Percentiles rank a stretch among this genome's conserved stretches.
Evolutionary conservation across 495 filamentous ascomycete species (phyloP).

Genomic region (Penicillium manginii): DNA sequence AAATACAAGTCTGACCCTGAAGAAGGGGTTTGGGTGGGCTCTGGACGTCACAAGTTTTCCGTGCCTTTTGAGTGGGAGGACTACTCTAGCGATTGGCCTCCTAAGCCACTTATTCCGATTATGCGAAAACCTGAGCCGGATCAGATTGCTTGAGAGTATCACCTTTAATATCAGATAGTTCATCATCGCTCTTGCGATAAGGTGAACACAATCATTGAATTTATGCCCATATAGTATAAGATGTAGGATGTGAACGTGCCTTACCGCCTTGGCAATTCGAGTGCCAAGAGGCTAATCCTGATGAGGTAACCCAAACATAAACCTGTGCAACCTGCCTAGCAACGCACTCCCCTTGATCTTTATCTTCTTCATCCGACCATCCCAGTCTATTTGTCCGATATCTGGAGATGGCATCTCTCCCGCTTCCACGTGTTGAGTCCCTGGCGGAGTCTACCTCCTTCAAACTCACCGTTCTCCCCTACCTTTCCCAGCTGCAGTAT

Average conservation of each 20-base stretch:
- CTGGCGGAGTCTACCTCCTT: slow-evolving; percentile 75
- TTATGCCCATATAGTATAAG: neutral
- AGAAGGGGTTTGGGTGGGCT: neutral
- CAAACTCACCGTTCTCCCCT: slow-evolving; percentile 70
- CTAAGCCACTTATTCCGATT: neutral
- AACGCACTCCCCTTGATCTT: slow-evolving; percentile 7
- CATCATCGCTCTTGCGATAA: too few species aligned
- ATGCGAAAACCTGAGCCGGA: slow-evolving; percentile 1
- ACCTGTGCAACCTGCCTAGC: slow-evolving; percentile 6
- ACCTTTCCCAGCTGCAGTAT: slow-evolving; percentile 74
- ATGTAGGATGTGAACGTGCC: too few species aligned
- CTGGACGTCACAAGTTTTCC: neutral
- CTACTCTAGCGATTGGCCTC: neutral
- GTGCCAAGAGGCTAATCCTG: slow-evolving; percentile 22
- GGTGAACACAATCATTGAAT: neutral
- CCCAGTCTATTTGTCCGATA: slow-evolving; percentile 2
- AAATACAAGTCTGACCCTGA: neutral
- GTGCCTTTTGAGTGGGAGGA: neutral
- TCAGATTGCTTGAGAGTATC: neutral
- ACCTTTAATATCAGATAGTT: too few species aligned
- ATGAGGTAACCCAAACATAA: slow-evolving; percentile 36
- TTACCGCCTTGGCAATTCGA: slow-evolving; percentile 29
- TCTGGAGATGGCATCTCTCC: slow-evolving; percentile 54
- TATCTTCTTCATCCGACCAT: slow-evolving; percentile 6
- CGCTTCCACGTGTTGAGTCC: slow-evolving; percentile 68